Percentiles rank a stretch among this genome's conserved stretches.
These are phyloP conservation scores for Termitomyces sp. DNA, from an alignment of 768 basidiomycete genomes.

Conservation along the genomic window DNA sequence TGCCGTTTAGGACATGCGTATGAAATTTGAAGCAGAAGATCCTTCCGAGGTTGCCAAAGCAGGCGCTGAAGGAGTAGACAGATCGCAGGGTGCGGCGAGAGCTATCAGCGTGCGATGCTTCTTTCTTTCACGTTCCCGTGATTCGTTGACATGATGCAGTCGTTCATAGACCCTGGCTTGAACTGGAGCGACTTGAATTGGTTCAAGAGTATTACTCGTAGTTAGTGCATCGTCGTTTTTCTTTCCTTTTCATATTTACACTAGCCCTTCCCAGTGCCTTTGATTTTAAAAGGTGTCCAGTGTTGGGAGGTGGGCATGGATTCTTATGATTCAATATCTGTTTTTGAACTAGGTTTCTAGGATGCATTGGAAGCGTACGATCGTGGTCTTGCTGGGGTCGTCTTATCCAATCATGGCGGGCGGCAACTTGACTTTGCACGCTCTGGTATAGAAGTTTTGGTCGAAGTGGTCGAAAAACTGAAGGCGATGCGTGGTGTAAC, in stretches of 20 bases:
- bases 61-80: constrained; percentile 60
- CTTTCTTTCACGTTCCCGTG: not conserved
- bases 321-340: not conserved
- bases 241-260: constrained; percentile 28
- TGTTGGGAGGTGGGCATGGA: constrained; percentile 60
- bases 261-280: constrained; percentile 57
- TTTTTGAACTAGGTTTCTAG: constrained; percentile 23
- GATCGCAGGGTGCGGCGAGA: constrained; percentile 88
- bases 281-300: constrained; percentile 89
- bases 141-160: constrained; percentile 34
- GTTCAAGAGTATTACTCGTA: constrained; percentile 77
- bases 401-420: constrained; percentile 87
- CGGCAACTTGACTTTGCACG: constrained; percentile 78
- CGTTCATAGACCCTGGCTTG: constrained; percentile 92
- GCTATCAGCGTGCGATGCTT: constrained; percentile 74
- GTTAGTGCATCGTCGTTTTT: constrained; percentile 19
- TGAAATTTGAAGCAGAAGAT: constrained; percentile 88
- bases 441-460: constrained; percentile 87
- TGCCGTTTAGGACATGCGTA: constrained; percentile 82
- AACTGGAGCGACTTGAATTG: constrained; percentile 84
- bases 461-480: constrained; percentile 76
- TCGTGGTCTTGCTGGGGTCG: constrained; percentile 65
- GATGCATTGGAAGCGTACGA: constrained; percentile 88
- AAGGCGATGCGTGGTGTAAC: constrained; percentile 59
- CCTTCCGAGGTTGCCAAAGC: constrained; percentile 51